Base-by-base conservation (phyloP, 345 rosid species). In the Populus deltoides region DNA sequence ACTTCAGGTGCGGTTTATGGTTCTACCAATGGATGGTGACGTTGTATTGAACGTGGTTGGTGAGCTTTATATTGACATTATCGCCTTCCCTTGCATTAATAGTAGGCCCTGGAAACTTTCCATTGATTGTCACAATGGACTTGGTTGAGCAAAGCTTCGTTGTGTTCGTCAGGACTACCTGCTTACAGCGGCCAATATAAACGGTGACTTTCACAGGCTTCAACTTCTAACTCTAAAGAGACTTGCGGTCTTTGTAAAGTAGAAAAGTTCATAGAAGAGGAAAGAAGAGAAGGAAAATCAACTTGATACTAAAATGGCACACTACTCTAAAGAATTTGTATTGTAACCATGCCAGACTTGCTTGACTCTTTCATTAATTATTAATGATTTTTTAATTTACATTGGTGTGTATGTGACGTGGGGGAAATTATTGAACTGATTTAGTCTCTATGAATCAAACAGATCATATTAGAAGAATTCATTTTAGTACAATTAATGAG, bases 21-120 rank as follows among this genome's bases (percentile, higher is more conserved):
- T 53, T 36, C 84, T 83, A 93, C 97, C 94, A 93, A 79, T 93
- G 97, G 68, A 91, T 86, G 65, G 96, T 88, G 70, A 93, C 77
- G 45, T 91, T 91, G 73, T 88, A 75, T 68, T 83, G 83, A 57
- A 89, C 90, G 75, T 85, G 85, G 85, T 91, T 91, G 66, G 85
- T 85, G 68, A 90, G 90, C 78, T 85, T 86, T 4, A 89, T 85
- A 18, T 90, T 74, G 74, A 91, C 89, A 77, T 80, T 89, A 62
- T 91, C 94, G 17, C 51, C 94, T 80, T 93, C 96, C 67, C 93
- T 89, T 22, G 94, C 94, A 49, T 88, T 83, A 63, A 93, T 86
- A 63, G 90, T 88, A 51, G 94, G 94, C 47, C 97, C 97, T 0
- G 96, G 97, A 75, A 89, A 88, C 78, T 85, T 83, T 35, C 94